Conservation (phyloP, 2,329 filamentous ascomycete species). For the Chaetomium olivaceum region DNA sequence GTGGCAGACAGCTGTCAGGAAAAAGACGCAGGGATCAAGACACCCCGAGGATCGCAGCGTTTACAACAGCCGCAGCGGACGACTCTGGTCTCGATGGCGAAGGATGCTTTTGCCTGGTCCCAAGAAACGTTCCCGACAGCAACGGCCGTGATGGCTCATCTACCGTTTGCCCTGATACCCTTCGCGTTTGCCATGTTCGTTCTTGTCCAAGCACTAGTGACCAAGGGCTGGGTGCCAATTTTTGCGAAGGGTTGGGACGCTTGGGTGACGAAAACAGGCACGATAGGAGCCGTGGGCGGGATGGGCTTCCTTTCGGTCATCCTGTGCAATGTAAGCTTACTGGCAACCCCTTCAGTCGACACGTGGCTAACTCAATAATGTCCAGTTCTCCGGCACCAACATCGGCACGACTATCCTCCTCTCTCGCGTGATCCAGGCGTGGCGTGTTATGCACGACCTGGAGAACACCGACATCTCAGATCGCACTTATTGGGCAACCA, state of each 20-base stretch:
- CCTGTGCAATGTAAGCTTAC: constrained; percentile 65
- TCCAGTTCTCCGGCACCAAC: constrained; percentile 74
- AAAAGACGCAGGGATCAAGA: constrained; percentile 9
- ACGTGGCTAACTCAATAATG: neutral
- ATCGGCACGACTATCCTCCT: constrained; percentile 75
- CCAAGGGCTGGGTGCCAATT: constrained; percentile 72
- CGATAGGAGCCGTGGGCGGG: constrained; percentile 66
- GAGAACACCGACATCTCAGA: constrained; percentile 56
- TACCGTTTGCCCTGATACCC: constrained; percentile 68
- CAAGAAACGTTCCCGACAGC: constrained; percentile 72
- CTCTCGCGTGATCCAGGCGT: constrained; percentile 68
- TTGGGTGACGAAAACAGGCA: constrained; percentile 70
- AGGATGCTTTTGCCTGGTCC: constrained; percentile 55
- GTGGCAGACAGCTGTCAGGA: constrained; percentile 18
- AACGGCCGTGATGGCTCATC: constrained; percentile 62
- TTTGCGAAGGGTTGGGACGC: constrained; percentile 74
- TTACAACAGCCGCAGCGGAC: constrained; percentile 31
- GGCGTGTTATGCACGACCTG: constrained; percentile 59
- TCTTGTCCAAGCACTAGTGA: constrained; percentile 70
- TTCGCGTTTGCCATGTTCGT: constrained; percentile 76
- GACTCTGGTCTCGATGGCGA: constrained; percentile 55
- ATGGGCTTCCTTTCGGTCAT: constrained; percentile 74
- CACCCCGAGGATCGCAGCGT: neutral
- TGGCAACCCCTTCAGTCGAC: constrained; percentile 20
- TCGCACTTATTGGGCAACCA: constrained; percentile 70